Evolutionary conservation across 257 asterid genomes (phyloP), one percentile per base, ranked within the genome.

Genomic region (Marsdenia floribunda): DNA sequence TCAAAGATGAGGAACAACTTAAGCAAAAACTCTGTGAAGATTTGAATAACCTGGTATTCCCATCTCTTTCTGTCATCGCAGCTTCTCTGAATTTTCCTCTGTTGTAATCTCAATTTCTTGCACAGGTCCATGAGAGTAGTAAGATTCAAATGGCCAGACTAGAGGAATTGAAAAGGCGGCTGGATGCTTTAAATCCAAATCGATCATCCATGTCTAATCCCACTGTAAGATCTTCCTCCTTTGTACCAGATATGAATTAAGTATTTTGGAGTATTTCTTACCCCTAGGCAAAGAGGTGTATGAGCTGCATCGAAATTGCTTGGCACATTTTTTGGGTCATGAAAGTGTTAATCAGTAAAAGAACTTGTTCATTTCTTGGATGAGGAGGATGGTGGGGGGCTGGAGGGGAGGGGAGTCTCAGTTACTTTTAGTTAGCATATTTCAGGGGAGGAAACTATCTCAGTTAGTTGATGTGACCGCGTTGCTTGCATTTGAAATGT

Each of bases 91-190:
- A 19, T 49, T 67, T 63, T 22, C 42, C 26, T 54, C 44, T 19
- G 6, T 37, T 59, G 1, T 66, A 18, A 14, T 57, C 26, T 54
- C 6, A 72, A 70, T 68, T 8, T 73, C 65, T 49, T 79, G 76
- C 64, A 63, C 87, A 94, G 99, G 97, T 94, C 75, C 90, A 81
- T 44, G 97, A 93, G 86, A 88, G 98, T 80, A 87, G 96, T 81
- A 89, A 82, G 65, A 29, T 80, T 53, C 99, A 94, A 81, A 70
- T 90, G 37, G 75, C 93, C 75, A 90, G 98, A 86, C 90, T 94
- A 77, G 96, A 88, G 81, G 98, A 94, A 75, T 74, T 94, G 87
- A 94, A 94, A 86, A 90, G 93, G 76, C 90, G 96, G 82, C 82
- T 94, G 78, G 97, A 88, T 80, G 91, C 96, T 74, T 71, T 94